Base-by-base conservation (phyloP, 352 stramenopile species). In the Phytophthora nicotianae region DNA sequence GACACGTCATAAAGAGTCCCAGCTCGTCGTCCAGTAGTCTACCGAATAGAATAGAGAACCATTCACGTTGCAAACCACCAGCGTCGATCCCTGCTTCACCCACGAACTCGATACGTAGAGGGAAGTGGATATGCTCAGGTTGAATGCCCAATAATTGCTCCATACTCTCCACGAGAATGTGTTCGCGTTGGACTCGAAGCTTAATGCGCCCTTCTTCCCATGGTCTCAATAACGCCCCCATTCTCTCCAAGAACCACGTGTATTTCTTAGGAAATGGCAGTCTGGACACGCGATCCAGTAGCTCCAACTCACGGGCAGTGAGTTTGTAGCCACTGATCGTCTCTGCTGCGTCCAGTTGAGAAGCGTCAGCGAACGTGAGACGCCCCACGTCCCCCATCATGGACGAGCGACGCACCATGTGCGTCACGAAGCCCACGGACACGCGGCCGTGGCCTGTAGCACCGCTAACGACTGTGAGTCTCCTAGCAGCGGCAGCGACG, bases 141-240 rank as follows among this genome's bases (percentile, higher is more conserved):
- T 89, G 83, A 70, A 91, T 89, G 14, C 81, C 81, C 32, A 92
- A 58, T 23, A 94, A 52, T 48, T 94, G 84, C 56, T 94, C 85
- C 81, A 94, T 91, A 14, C 77, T 88, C 62, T 94, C 85, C 47
- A 89, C 79, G 1, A 94, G 62, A 20, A 94, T 83, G 21, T 88
- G 78, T 33, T 91, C 79, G 24, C 88, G 74, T 24, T 88, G 74
- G 20, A 93, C 83, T 19, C 80, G 78, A 50, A 95, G 62, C 64
- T 93, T 93, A 52, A 95, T 88, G n/a, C 84, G 84, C 4, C 85
- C 84, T 73, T 93, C 83, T 53, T 91, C 81, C 79, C 83, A 92
- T 48, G 79, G 80, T 38, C 83, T 72, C 38, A 93, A 59, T 37
- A 93, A 41, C 5, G 62, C 69, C 17, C 73, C 75, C 74, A 90